A percentile compares a stretch with the other conserved stretches of the same genome.
Conservation (phyloP, 1,139 yeast species). For the Yamadazyma mexicana region DNA sequence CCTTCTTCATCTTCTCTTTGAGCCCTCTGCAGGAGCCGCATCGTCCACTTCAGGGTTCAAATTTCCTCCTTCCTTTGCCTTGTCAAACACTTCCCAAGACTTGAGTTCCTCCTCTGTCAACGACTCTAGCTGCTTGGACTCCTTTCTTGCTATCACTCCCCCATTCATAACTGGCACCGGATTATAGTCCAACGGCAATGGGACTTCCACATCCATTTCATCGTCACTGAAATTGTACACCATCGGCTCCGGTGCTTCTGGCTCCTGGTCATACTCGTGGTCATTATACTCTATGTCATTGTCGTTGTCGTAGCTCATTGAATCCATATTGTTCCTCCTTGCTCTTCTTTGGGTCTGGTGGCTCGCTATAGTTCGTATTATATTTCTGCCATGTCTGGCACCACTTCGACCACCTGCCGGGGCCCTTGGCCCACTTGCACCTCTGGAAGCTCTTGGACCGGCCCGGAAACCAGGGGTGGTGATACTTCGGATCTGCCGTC, state of each 20-base stretch:
- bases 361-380: too few species aligned
- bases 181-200: background rate
- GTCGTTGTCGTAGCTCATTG: conserved; percentile 14
- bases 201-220: conserved; percentile 3
- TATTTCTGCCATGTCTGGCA: too few species aligned
- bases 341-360: too few species aligned
- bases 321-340: background rate
- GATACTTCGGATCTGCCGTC: background rate
- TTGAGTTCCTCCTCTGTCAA: conserved; percentile 37
- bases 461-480: background rate
- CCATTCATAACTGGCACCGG: conserved; percentile 31
- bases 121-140: conserved; percentile 28
- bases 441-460: too few species aligned
- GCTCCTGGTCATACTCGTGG: conserved; percentile 7
- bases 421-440: background rate
- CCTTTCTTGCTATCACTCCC: conserved; percentile 40
- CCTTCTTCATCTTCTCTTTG: conserved; percentile 26
- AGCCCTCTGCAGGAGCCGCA: background rate
- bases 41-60: conserved; percentile 8
- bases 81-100: conserved; percentile 44
- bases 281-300: conserved; percentile 2
- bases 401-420: background rate
- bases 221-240: conserved; percentile 2
- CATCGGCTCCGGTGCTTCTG: conserved; percentile 1
- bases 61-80: conserved; percentile 22